Evolutionary conservation across 1,139 yeast species (phyloP).

Genomic region (Entelexis paramagnoliae): DNA sequence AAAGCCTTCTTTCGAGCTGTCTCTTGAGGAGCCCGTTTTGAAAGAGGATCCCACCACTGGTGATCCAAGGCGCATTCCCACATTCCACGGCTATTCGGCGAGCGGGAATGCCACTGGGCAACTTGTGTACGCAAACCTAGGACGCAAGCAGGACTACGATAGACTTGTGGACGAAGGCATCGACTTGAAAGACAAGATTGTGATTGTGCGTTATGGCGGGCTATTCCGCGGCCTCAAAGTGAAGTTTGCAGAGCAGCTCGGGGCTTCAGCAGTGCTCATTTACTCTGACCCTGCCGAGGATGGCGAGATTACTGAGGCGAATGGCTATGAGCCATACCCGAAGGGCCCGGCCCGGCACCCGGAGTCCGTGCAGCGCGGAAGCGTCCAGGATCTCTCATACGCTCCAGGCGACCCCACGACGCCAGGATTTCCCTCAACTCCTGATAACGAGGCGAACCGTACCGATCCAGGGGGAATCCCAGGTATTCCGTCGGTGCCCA

Average conservation of each 20-base stretch:
- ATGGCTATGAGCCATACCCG: conserved; percentile 52
- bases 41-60: conserved; percentile 60
- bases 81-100: conserved; percentile 62
- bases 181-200: conserved; percentile 44
- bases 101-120: conserved; percentile 54
- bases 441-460: conserved; percentile 35
- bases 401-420: conserved; percentile 80
- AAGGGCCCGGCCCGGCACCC: conserved; percentile 62
- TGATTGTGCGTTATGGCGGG: conserved; percentile 49
- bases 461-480: conserved; percentile 47
- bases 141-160: conserved; percentile 46
- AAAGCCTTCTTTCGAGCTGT: conserved; percentile 10
- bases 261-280: conserved; percentile 50
- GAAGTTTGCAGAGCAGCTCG: conserved; percentile 54
- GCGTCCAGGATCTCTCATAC: conserved; percentile 65
- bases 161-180: conserved; percentile 39
- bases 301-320: conserved; percentile 38
- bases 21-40: conserved; percentile 50
- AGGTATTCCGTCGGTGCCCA: conserved; percentile 52
- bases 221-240: conserved; percentile 59
- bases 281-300: conserved; percentile 65
- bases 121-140: conserved; percentile 52
- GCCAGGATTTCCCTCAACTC: conserved; percentile 70
- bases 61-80: conserved; percentile 42
- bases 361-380: conserved; percentile 67